Evolutionary conservation across 1,284 basidiomycete species (phyloP), one percentile per base, ranked within the genome.

Genomic region (Tylopilus sp.): DNA sequence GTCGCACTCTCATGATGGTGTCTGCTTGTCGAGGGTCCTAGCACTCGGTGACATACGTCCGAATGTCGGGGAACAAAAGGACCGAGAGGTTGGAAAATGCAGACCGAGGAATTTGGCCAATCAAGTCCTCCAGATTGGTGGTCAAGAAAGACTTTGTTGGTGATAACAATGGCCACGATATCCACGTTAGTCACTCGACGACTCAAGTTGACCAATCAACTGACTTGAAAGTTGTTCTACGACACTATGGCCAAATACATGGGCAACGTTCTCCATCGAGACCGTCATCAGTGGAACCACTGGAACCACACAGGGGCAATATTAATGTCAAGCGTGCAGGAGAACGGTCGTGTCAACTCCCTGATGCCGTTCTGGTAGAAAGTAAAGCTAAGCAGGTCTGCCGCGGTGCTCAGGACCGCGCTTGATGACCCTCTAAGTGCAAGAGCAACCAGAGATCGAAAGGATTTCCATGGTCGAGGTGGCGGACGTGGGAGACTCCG

Each of bases 1-100:
- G 93, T 81, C 99, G 98, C 22, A 99, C 98, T 74, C 93, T 91
- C 97, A 99, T 97, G 76, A 99, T 99, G 24, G 95, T 93, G 83
- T 99, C 98, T 7, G 98, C 98, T 83, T 99, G 97, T 69, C 92
- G 89, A 12, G 98, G 98, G 81, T 99, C 98, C 83, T 99, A 97
- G 81, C 98, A 99, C 81, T 97, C 96, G 78, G 89, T 85, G 58
- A 99, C 81, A 80, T 97, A 99, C 22, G 87, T 88, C 60, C 90
- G 87, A 69, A 96, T 86, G 64, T 94, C 91, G 57, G 87, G 87
- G 83, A 89, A 94, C 57, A 81, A 90, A 73, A 94, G 91, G 2
- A 88, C 76, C 2, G 85, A 75, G 12, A 91, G 90, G 64, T 87
- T 90, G 66, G 80, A 78, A 78, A 88, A 94, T 55, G 91, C 86